Percentiles rank a stretch among this genome's conserved stretches.
phyloP scores from a whole-genome alignment of 768 basidiomycete species.

The Tulasnella sp. region DNA sequence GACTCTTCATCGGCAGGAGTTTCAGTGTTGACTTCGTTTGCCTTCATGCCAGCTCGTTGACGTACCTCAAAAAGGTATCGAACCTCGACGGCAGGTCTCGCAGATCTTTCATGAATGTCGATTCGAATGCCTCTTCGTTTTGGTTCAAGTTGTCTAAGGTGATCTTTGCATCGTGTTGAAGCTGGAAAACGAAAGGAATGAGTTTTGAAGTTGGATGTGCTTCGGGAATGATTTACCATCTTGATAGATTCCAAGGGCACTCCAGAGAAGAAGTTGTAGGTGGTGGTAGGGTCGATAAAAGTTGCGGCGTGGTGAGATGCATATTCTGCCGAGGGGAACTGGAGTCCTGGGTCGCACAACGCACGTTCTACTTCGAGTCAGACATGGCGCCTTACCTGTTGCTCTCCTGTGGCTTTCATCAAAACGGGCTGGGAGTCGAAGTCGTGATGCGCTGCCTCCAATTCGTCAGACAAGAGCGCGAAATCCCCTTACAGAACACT shows the following conservation, averaged over 20 bases:
- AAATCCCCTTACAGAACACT: constrained; percentile 19
- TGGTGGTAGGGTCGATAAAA: constrained; percentile 69
- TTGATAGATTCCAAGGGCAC: constrained; percentile 69
- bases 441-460: constrained; percentile 51
- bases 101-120: constrained; percentile 62
- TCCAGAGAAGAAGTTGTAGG: constrained; percentile 62
- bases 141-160: constrained; percentile 56
- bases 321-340: constrained; percentile 8
- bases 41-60: not conserved
- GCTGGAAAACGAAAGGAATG: constrained; percentile 30
- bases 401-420: constrained; percentile 41
- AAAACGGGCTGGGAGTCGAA: constrained; percentile 47
- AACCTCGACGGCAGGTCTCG: constrained; percentile 55
- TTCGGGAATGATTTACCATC: constrained; percentile 38
- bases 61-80: constrained; percentile 58
- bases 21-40: not conserved
- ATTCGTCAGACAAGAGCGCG: not conserved
- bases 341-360: not conserved
- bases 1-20: constrained; percentile 27
- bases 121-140: constrained; percentile 49
- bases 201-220: not conserved
- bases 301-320: not conserved
- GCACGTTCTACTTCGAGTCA: not conserved
- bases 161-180: constrained; percentile 60
- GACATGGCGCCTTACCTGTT: constrained; percentile 34